Evolutionary conservation across 257 asterid species (phyloP).

Genomic region (Anisodus acutangulus): DNA sequence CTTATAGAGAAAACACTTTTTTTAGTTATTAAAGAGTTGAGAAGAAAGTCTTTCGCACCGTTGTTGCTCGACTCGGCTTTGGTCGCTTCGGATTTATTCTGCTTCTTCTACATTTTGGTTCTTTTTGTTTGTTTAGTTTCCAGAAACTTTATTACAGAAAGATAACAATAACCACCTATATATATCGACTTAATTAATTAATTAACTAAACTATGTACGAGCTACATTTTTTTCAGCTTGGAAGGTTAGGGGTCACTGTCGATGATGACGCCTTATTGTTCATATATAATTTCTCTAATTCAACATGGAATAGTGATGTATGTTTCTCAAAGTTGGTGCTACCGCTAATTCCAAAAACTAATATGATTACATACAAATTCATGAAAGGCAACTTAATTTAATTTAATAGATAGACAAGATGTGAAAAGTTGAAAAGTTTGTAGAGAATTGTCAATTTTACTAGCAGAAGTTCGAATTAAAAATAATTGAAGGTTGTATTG

Average conservation of each 20-base stretch:
- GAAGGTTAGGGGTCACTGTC: slow-evolving; percentile 15
- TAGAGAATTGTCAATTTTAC: not conserved
- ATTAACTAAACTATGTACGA: not conserved
- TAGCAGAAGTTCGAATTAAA: not conserved
- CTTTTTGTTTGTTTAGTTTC: too few species aligned
- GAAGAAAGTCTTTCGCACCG: too few species aligned
- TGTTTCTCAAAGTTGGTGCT: not conserved
- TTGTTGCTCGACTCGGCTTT: too few species aligned
- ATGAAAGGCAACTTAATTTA: not conserved
- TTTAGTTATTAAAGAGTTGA: too few species aligned
- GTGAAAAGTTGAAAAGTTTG: not conserved
- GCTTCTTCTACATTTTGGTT: too few species aligned
- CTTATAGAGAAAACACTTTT: too few species aligned
- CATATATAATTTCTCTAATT: not conserved
- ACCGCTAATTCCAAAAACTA: not conserved
- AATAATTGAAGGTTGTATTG: too few species aligned
- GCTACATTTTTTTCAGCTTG: not conserved
- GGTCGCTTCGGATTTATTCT: too few species aligned
- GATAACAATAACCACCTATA: not conserved
- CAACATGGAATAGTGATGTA: not conserved
- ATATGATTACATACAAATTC: not conserved
- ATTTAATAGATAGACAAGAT: not conserved
- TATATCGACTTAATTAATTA: not conserved
- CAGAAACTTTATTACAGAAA: too few species aligned
- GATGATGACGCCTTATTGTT: not conserved